Conservation (phyloP, 352 stramenopile genomes). For the Phytophthora boehmeriae region DNA sequence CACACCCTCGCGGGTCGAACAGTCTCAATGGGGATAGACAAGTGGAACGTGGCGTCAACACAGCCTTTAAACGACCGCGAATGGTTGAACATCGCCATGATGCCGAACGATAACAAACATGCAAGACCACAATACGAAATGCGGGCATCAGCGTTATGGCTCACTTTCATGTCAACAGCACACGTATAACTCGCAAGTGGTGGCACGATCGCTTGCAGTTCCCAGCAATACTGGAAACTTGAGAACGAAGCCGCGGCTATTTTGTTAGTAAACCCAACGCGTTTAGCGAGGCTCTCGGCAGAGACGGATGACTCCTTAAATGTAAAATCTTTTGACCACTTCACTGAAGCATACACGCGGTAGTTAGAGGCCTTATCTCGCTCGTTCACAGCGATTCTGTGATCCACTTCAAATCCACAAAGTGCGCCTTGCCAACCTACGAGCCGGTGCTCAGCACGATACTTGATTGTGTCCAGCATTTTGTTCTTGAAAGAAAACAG, state of each 20-base stretch:
- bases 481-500: conserved; percentile 4
- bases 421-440: background rate
- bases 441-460: conserved; percentile 5
- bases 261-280: background rate
- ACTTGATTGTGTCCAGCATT: conserved; percentile 6
- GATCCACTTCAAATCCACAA: conserved; percentile 2
- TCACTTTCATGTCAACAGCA: conserved; percentile 8
- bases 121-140: conserved; percentile 5
- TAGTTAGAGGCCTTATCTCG: background rate
- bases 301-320: background rate
- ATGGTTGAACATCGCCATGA: conserved; percentile 2
- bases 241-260: background rate
- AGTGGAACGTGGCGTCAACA: conserved; percentile 2
- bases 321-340: background rate
- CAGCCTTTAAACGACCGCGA: background rate
- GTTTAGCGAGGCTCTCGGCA: background rate
- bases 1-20: conserved; percentile 5
- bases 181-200: conserved; percentile 6
- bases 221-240: background rate
- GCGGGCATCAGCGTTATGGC: background rate
- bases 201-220: background rate
- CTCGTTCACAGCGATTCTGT: conserved; percentile 7
- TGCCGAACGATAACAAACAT: conserved; percentile 7
- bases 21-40: conserved; percentile 1
- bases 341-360: background rate